Evolutionary conservation across 192 early-diverging fungal species (phyloP), one percentile per base, ranked within the genome.

Genomic region (Phycomyces blakesleeanus): DNA sequence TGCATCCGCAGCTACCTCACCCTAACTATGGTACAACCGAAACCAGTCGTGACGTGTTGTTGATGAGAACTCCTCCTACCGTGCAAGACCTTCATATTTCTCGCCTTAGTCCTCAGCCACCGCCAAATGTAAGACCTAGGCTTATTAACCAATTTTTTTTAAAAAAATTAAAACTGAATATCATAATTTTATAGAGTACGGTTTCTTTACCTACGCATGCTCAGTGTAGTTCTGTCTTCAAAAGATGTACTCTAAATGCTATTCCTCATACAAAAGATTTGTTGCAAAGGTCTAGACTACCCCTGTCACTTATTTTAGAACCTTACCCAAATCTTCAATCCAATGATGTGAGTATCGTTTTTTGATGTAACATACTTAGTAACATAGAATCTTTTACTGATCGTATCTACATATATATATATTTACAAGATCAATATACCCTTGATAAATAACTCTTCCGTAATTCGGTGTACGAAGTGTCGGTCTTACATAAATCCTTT

Each of bases 401-500:
- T n/a, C n/a, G n/a, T 47, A 18, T 29, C 8, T 5, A 3, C 16
- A n/a, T 42, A 1, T 24, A 42, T 16, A n/a, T 50, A n/a, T 4
- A 15, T 37, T 37, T 51, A 24, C 53, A 75, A 86, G 71, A 82
- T 82, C 9, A 80, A 87, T 50, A 87, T 97, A 9, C 94, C 94
- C 1, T 85, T 94, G 3, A 85, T 95, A 37, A 82, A 89, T 20
- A 87, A 95, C 57, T 83, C 85, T 15, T 81, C 86, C 54, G 92
- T 98, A 72, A 91, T 92, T 53, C 86, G 95, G 21, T 98, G 96
- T 77, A 77, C 91, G n/a, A 77, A 91, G 18, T 98, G 96, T 78
- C 81, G 94, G 54, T 88, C 92, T 3, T 98, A 97, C 66, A 93
- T 98, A 68, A 97, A 97, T 59, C 96, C 96, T 9, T 98, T 89